Conservation (phyloP, 768 basidiomycete genomes). For the Tylopilus plumbeoviolaceoides region DNA sequence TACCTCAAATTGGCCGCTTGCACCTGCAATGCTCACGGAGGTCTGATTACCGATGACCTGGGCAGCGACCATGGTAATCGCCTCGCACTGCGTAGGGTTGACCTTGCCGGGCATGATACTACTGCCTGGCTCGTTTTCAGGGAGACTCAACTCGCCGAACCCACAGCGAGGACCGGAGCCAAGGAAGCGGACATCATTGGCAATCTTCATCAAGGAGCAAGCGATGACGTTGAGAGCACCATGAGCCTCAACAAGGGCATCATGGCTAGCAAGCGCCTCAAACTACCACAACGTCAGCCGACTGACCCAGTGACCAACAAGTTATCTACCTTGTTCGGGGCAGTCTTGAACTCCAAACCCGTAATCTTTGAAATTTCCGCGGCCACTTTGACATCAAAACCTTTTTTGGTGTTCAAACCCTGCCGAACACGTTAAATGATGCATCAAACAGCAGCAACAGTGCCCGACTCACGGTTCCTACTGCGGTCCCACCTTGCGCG, state of each 20-base stretch:
- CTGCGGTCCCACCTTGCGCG: constrained; percentile 98
- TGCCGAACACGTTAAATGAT: constrained; percentile 30
- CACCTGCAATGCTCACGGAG: constrained; percentile 84
- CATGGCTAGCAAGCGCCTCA: constrained; percentile 96
- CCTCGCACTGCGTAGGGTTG: constrained; percentile 99
- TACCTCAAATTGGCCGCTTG: constrained; percentile 97
- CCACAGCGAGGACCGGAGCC: constrained; percentile 98
- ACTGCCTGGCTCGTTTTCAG: constrained; percentile 98
- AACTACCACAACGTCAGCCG: constrained; percentile 51
- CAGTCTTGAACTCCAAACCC: constrained; percentile 88
- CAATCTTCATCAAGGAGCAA: constrained; percentile 99
- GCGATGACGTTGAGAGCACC: constrained; percentile 95
- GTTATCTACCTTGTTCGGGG: constrained; percentile 85
- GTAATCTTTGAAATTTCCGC: constrained; percentile 88
- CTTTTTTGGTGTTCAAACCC: constrained; percentile 96
- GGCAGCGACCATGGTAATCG: constrained; percentile 96
- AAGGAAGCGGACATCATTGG: constrained; percentile 97
- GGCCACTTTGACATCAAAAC: constrained; percentile 94
- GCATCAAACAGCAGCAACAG: neutral
- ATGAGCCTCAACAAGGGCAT: constrained; percentile 95
- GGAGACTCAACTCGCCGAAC: constrained; percentile 88
- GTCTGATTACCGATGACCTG: constrained; percentile 99
- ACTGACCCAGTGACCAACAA: neutral
- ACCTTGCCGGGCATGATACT: constrained; percentile 99
- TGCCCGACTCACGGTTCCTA: constrained; percentile 74